Percentiles rank a stretch among this genome's conserved stretches.
These are phyloP conservation scores for Juglanconis oblonga DNA, from an alignment of 2,329 filamentous ascomycete genomes.

Conservation along the genomic window DNA sequence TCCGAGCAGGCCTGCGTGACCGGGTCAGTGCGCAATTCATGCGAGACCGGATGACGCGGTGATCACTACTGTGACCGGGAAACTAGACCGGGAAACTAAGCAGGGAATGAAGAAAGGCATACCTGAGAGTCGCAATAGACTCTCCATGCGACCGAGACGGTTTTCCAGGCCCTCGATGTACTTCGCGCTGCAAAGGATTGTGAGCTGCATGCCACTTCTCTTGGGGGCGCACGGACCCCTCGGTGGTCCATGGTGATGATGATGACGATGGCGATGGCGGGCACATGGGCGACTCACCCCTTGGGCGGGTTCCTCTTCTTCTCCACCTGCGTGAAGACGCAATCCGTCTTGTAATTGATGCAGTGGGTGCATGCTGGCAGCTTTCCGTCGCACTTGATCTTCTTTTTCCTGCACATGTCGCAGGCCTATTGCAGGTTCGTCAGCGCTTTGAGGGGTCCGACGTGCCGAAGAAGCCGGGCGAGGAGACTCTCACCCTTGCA, in stretches of 20 bases:
- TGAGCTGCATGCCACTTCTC: conserved; percentile 1
- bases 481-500: conserved; percentile 63
- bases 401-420: conserved; percentile 95
- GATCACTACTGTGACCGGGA: neutral
- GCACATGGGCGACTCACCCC: conserved; percentile 59
- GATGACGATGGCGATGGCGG: neutral
- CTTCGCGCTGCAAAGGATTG: conserved; percentile 64
- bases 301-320: conserved; percentile 98
- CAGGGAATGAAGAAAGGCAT: conserved; percentile 22
- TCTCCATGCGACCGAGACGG: conserved; percentile 92
- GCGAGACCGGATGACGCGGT: conserved; percentile 16
- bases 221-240: neutral
- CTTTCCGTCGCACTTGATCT: conserved; percentile 97
- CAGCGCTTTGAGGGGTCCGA: conserved; percentile 12
- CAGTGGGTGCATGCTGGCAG: conserved; percentile 94
- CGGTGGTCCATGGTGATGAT: neutral
- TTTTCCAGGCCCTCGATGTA: conserved; percentile 98
- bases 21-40: conserved; percentile 9
- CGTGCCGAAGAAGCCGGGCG: neutral
- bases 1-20: conserved; percentile 62
- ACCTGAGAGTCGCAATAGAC: conserved; percentile 79
- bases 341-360: conserved; percentile 96
- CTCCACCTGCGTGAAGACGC: conserved; percentile 95
- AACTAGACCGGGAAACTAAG: neutral
- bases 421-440: conserved; percentile 61